phyloP scores from a whole-genome alignment of 2,329 filamentous ascomycete species.

The Tolypocladium tropicale region DNA sequence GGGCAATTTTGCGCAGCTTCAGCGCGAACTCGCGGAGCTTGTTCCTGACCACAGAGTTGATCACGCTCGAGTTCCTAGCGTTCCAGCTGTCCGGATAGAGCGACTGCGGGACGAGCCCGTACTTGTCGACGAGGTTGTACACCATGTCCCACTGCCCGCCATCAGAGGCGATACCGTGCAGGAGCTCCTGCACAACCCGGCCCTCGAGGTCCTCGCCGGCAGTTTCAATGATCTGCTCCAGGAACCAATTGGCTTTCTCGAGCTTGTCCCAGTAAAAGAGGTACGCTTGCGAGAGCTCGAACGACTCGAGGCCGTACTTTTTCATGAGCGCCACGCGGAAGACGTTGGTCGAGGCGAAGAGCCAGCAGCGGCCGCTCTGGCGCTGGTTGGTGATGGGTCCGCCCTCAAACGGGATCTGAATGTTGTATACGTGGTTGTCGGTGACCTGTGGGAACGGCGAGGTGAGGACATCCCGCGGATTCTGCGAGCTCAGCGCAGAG shows the following conservation, averaged over 20 bases:
- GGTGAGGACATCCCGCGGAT: slow-evolving; percentile 55
- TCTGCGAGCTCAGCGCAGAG: slow-evolving; percentile 57
- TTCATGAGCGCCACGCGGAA: slow-evolving; percentile 85
- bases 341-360: slow-evolving; percentile 85
- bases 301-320: slow-evolving; percentile 64
- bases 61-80: slow-evolving; percentile 56
- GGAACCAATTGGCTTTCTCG: slow-evolving; percentile 83
- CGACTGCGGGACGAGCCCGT: slow-evolving; percentile 74
- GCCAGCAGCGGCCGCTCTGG: slow-evolving; percentile 76
- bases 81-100: slow-evolving; percentile 79
- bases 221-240: slow-evolving; percentile 74
- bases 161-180: slow-evolving; percentile 61
- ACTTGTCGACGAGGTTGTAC: slow-evolving; percentile 74
- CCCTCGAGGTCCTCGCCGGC: slow-evolving; percentile 59
- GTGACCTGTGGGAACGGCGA: slow-evolving; percentile 51
- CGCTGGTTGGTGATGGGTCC: slow-evolving; percentile 77
- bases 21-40: slow-evolving; percentile 82
- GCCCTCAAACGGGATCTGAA: slow-evolving; percentile 73
- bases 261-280: slow-evolving; percentile 93
- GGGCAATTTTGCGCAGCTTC: slow-evolving; percentile 50
- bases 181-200: slow-evolving; percentile 59
- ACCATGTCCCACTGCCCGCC: slow-evolving; percentile 93
- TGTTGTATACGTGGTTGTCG: slow-evolving; percentile 74
- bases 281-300: slow-evolving; percentile 81
- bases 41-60: slow-evolving; percentile 68